Conservation (phyloP, 2,329 filamentous ascomycete genomes). For the Pseudocercospora fuligena region DNA sequence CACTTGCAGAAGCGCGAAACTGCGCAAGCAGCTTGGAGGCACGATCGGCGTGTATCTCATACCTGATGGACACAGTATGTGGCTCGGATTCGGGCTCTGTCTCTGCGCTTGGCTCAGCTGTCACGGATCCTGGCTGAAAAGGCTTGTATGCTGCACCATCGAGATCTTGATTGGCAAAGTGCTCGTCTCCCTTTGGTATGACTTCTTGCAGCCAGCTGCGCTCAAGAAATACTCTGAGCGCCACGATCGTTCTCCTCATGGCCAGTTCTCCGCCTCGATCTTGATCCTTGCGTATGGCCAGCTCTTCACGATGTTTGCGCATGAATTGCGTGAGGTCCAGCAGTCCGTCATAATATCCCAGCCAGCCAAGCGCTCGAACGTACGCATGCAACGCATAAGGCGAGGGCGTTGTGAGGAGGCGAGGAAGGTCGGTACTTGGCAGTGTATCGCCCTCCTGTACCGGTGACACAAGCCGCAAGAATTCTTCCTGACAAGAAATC, state of each 20-base stretch:
- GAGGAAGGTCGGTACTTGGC: slow-evolving; percentile 23
- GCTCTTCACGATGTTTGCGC: slow-evolving; percentile 51
- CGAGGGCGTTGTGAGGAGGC: slow-evolving; percentile 51
- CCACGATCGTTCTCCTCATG: slow-evolving; percentile 46
- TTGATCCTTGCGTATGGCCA: slow-evolving; percentile 32
- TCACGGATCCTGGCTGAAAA: background rate
- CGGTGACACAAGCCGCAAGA: background rate
- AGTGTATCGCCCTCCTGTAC: background rate
- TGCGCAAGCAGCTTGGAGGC: slow-evolving; percentile 12
- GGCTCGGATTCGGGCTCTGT: background rate
- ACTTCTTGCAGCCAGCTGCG: slow-evolving; percentile 34
- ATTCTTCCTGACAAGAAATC: background rate
- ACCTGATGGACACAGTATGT: background rate
- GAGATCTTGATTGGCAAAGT: background rate
- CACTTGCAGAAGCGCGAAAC: slow-evolving; percentile 26
- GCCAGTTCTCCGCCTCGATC: slow-evolving; percentile 39
- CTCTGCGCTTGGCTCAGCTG: background rate
- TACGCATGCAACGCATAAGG: slow-evolving; percentile 62
- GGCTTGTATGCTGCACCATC: background rate
- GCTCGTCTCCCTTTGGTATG: background rate
- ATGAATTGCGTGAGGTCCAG: slow-evolving; percentile 65
- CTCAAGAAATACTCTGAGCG: slow-evolving; percentile 49
- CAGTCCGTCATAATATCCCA: slow-evolving; percentile 65
- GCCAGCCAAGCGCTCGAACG: slow-evolving; percentile 65
- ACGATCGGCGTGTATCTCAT: background rate